Evolutionary conservation across 1,139 yeast species (phyloP), one percentile per base, ranked within the genome.

Genomic region (Geotrichum candidum): DNA sequence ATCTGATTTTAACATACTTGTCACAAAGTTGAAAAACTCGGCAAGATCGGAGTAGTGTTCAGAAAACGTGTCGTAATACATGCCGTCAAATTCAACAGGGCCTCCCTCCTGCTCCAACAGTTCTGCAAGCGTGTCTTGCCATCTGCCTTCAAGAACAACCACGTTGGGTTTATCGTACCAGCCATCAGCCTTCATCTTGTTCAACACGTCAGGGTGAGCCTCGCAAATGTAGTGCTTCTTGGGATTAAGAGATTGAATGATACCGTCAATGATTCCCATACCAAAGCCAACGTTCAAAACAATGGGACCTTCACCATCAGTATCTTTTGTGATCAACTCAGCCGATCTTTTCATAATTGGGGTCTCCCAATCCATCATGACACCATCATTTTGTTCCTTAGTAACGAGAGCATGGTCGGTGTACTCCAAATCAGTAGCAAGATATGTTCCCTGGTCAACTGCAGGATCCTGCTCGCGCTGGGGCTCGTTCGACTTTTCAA

Each of bases 361-460:
- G 3, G 84, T 81, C 73, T 92, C 98, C 98, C 98, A 92, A 67
- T 88, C 87, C 98, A 92, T 92, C 98, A 92, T 92, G 2, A 92
- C 97, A 33, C 97, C 98, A 70, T 92, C 98, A 57, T 84, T 81
- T 63, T 86, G 80, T 38, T 83, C 84, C 64, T 84, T 80, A 1
- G 98, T 92, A 46, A 88, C 78, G 29, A 92, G 79, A 0, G 94
- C 86, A 66, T 82, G 85, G 59, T 87, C 87, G 25, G 82, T 82
- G 72, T 90, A 92, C 68, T 84, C 85, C 52, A 92, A 78, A 67
- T 86, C 80, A 5, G 94, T 83, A 15, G 80, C 74, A 59, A 92
- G 79, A 70, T 86, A 92, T 0, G 89, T 81, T 1, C 78, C 73
- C 66, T 88, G 94, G 66, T 85, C 68, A 15, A 67, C 75, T 2